Conservation (phyloP, 208 protist species). For the Angomonas deanei region DNA sequence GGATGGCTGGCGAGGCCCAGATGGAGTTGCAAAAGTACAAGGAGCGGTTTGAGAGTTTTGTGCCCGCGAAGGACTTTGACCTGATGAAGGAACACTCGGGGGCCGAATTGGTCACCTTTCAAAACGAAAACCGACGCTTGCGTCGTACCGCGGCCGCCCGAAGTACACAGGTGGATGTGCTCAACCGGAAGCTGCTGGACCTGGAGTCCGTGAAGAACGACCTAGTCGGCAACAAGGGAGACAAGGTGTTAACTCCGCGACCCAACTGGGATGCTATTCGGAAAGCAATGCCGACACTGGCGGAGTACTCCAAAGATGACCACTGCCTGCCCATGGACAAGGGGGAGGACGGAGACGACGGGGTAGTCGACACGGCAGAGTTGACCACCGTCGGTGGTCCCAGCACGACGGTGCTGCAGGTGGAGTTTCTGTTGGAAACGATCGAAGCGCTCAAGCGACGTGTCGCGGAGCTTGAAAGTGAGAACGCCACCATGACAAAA, state of each 20-base stretch:
- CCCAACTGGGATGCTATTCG: conserved; percentile 55
- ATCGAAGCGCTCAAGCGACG: conserved; percentile 27
- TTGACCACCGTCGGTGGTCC: conserved; percentile 31
- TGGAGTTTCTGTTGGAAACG: conserved; percentile 68
- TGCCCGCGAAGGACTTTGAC: conserved; percentile 57
- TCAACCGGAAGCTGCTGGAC: conserved; percentile 40
- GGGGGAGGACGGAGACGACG: neutral
- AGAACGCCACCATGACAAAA: conserved; percentile 9
- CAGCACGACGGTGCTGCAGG: conserved; percentile 44
- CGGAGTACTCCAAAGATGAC: conserved; percentile 22
- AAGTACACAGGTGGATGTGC: conserved; percentile 74
- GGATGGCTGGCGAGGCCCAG: conserved; percentile 71
- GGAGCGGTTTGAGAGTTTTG: conserved; percentile 55
- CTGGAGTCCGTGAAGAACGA: conserved; percentile 34
- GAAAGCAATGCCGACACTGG: conserved; percentile 29
- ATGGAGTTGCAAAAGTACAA: conserved; percentile 64
- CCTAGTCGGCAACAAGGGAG: conserved; percentile 12
- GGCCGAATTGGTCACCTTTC: conserved; percentile 40
- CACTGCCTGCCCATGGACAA: conserved; percentile 12
- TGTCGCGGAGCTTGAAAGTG: conserved; percentile 11
- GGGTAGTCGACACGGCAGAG: conserved; percentile 6
- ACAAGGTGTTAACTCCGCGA: conserved; percentile 54
- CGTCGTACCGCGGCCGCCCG: conserved; percentile 72
- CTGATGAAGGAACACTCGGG: conserved; percentile 68
- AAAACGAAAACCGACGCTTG: conserved; percentile 40